Base-by-base conservation (phyloP, 75 land plant genomes). In the Ceratopteris richardii region DNA sequence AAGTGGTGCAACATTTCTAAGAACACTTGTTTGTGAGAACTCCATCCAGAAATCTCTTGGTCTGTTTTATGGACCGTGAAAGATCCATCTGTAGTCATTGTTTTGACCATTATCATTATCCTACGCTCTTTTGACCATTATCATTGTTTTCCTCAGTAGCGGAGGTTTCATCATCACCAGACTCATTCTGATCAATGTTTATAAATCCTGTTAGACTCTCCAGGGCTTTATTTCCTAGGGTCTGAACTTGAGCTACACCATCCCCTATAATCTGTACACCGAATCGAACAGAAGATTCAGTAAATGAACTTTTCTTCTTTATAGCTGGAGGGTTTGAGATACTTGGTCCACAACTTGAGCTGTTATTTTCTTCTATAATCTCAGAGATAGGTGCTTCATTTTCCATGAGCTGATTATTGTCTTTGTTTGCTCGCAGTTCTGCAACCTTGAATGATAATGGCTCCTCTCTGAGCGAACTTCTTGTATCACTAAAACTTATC, bases 221-320 rank as follows among this genome's bases (percentile, higher is more conserved):
- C 11, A 95, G 86, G 12, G 99, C 99, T 67, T 86, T 87, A 51
- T 90, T 90, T 62, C 99, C 97, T 50, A 95, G 67, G 39, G 84
- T 70, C 43, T 92, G 94, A 13, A 92, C 94, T 42, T 94, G 98
- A 30, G 81, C 82, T 63, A 94, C 96, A 48, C 98, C 83, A 71
- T 90, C 88, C 54, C 84, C 91, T 29, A 95, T 57, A 31, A 95
- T 63, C 29, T 86, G 96, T 16, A 86, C 91, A 23, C 97, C 90
- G 66, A 90, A 85, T 31, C 44, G 52, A 41, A 48, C 24, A 2
- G 50, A 21, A n/a, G 22, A 6, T 5, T 3, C 17, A 5, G 3
- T 14, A 21, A 46, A 46, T 6, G 50, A 46, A 46, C 50, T 21
- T 46, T 46, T 21, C 22, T 46, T 46, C 22, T 18, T n/a, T 2